A percentile compares a stretch with the other conserved stretches of the same genome.
phyloP scores from a whole-genome alignment of 495 filamentous ascomycete species.

The Xylaria sp. region DNA sequence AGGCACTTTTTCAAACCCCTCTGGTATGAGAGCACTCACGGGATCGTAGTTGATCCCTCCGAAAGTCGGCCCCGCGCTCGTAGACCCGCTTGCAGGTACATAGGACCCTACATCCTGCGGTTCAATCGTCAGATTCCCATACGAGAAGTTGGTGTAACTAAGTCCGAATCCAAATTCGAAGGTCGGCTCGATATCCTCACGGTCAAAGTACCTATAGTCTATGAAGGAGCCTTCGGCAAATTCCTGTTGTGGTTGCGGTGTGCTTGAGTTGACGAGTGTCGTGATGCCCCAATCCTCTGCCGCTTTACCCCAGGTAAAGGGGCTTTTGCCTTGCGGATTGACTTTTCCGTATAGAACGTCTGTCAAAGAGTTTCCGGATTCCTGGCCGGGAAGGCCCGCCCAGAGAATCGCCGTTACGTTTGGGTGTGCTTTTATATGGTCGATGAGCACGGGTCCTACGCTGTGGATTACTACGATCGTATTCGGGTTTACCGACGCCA shows the following conservation, averaged over 20 bases:
- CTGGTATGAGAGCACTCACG: conserved; percentile 43
- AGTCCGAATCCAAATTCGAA: conserved; percentile 61
- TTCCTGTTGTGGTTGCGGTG: conserved; percentile 42
- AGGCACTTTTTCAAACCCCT: conserved; percentile 48
- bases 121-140: conserved; percentile 38
- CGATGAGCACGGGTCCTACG: conserved; percentile 56
- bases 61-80: conserved; percentile 41
- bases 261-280: conserved; percentile 44
- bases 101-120: conserved; percentile 29
- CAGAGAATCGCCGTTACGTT: conserved; percentile 66
- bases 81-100: conserved; percentile 33
- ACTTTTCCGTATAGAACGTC: conserved; percentile 60
- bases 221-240: conserved; percentile 60
- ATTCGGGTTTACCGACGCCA: conserved; percentile 56
- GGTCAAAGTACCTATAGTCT: conserved; percentile 62
- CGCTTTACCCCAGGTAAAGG: conserved; percentile 61
- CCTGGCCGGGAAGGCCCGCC: conserved; percentile 62
- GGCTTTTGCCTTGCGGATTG: conserved; percentile 61
- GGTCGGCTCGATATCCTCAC: conserved; percentile 49
- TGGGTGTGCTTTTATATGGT: conserved; percentile 55
- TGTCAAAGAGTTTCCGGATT: conserved; percentile 60
- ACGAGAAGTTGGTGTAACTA: conserved; percentile 55
- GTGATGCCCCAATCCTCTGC: conserved; percentile 57
- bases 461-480: conserved; percentile 65
- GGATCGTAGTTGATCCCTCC: conserved; percentile 40